phyloP scores from a whole-genome alignment of 106 monocot genomes.

The Dendrobium chrysotoxum region DNA sequence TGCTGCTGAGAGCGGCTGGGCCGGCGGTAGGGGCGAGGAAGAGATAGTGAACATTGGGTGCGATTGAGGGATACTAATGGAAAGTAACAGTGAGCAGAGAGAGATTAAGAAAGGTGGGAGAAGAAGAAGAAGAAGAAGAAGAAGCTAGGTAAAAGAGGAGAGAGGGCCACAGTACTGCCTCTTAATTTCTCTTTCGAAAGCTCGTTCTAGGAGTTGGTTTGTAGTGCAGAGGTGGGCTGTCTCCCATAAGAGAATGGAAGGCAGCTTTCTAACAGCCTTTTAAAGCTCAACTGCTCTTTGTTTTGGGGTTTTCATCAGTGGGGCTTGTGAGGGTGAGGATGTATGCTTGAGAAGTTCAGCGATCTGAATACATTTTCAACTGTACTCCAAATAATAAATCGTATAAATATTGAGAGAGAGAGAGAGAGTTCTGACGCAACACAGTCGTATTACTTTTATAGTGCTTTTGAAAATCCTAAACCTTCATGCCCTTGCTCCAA shows the following conservation, averaged over 20 bases:
- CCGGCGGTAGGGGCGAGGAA: neutral
- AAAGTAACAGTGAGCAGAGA: neutral
- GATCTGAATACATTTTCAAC: neutral
- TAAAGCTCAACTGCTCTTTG: neutral
- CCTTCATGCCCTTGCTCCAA: too few species aligned
- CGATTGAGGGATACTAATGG: neutral
- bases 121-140: too few species aligned
- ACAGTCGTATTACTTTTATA: too few species aligned
- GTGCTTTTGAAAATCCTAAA: too few species aligned
- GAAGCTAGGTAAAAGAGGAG: too few species aligned
- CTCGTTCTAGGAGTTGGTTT: neutral
- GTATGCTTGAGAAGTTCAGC: neutral
- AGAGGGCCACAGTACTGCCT: too few species aligned
- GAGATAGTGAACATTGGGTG: slow-evolving; percentile 2
- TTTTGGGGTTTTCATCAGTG: neutral
- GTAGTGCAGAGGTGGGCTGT: neutral
- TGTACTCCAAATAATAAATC: too few species aligned
- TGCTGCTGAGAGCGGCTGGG: neutral
- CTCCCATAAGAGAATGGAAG: slow-evolving; percentile 10
- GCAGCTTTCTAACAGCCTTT: slow-evolving; percentile 8
- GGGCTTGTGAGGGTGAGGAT: neutral
- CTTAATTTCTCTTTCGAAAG: too few species aligned
- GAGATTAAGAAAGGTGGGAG: neutral
- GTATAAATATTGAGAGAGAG: too few species aligned
- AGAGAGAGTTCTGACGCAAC: too few species aligned